Conservation (phyloP, 2,329 filamentous ascomycete genomes). For the Colletotrichum acutatum region DNA sequence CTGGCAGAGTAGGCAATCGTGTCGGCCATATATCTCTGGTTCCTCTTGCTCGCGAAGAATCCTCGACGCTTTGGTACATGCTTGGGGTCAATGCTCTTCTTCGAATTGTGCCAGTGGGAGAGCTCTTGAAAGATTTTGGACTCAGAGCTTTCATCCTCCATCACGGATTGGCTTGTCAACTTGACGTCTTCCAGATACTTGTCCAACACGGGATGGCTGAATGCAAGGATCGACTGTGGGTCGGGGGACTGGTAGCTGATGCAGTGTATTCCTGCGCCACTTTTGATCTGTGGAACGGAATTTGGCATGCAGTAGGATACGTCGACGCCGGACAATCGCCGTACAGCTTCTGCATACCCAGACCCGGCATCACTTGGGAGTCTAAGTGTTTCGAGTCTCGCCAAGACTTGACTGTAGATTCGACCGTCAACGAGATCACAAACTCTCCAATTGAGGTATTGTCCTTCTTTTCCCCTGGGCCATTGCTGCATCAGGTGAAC, state of each 20-base stretch:
- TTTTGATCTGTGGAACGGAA: neutral
- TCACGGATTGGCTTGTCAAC: constrained; percentile 43
- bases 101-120: constrained; percentile 72
- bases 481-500: neutral
- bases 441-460: neutral
- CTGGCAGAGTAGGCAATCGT: constrained; percentile 77
- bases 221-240: constrained; percentile 51
- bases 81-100: constrained; percentile 59
- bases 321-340: neutral
- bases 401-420: constrained; percentile 2
- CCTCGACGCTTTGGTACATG: constrained; percentile 37
- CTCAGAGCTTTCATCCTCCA: constrained; percentile 1
- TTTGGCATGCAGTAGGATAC: constrained; percentile 6
- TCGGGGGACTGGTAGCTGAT: neutral
- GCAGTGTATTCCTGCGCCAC: neutral
- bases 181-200: constrained; percentile 55
- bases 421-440: constrained; percentile 20
- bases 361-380: neutral
- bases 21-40: constrained; percentile 75
- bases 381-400: neutral
- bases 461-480: neutral
- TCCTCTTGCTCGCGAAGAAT: constrained; percentile 53
- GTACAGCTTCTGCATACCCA: neutral
- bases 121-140: constrained; percentile 57
- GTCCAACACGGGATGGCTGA: constrained; percentile 59